Percentiles rank a stretch among this genome's conserved stretches.
These are phyloP conservation scores for Leucocoprinus leucothites DNA, from an alignment of 768 basidiomycete species.

Conservation along the genomic window DNA sequence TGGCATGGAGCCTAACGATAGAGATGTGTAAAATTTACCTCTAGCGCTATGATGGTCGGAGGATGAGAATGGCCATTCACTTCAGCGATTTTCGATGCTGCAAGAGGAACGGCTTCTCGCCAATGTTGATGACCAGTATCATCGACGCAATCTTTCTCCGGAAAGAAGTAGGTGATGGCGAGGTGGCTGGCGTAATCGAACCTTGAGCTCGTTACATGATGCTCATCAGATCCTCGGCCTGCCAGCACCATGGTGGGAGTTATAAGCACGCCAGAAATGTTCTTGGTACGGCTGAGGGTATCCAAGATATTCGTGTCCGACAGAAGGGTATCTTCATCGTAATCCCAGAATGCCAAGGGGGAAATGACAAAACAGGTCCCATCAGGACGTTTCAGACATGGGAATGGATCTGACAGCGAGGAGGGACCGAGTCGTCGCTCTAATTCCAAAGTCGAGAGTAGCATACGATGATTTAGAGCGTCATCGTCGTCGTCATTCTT, in stretches of 20 bases:
- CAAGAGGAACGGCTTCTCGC: conserved; percentile 49
- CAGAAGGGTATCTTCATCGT: conserved; percentile 51
- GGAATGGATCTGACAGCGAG: conserved; percentile 32
- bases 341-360: conserved; percentile 73
- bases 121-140: conserved; percentile 61
- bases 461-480: conserved; percentile 57
- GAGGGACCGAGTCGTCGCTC: conserved; percentile 51
- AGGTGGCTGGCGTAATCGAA: conserved; percentile 69
- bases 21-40: conserved; percentile 30
- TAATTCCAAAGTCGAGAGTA: conserved; percentile 62
- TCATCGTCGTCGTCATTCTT: conserved; percentile 38
- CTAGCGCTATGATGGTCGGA: conserved; percentile 42
- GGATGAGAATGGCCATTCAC: conserved; percentile 29
- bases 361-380: conserved; percentile 69
- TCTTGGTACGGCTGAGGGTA: conserved; percentile 50
- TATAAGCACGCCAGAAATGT: conserved; percentile 62
- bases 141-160: conserved; percentile 66
- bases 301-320: conserved; percentile 56
- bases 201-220: conserved; percentile 40
- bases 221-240: conserved; percentile 56
- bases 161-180: conserved; percentile 81
- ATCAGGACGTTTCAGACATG: conserved; percentile 52
- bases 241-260: conserved; percentile 77
- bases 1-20: conserved; percentile 8
- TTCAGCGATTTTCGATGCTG: conserved; percentile 31